A percentile compares a stretch with the other conserved stretches of the same genome.
Evolutionary conservation across 208 protist species (phyloP).

Genomic region (Wallacemonas sp.): DNA sequence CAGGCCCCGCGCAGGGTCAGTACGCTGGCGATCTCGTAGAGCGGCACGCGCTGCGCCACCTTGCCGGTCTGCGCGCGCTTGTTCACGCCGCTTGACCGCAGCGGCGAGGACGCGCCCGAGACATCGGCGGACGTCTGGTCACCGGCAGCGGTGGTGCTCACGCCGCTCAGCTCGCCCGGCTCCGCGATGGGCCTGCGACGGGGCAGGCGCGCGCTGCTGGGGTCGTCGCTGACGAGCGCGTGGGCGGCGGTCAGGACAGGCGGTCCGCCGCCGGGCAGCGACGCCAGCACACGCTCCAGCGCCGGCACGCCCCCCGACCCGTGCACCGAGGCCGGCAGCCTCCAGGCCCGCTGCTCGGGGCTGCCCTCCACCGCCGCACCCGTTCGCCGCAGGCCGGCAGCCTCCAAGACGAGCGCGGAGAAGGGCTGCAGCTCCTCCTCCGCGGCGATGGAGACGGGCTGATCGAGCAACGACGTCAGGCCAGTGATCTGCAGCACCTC

Average conservation of each 20-base stretch:
- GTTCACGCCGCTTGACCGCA: constrained; percentile 3
- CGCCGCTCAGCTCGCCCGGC: not conserved
- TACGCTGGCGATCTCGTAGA: constrained; percentile 36
- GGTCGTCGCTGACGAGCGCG: not conserved
- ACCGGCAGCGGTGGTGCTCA: too few species aligned
- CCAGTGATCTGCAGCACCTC: constrained; percentile 48
- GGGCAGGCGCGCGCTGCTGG: not conserved
- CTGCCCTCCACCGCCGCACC: too few species aligned
- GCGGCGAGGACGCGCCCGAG: constrained; percentile 1
- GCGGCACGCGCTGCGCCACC: constrained; percentile 17
- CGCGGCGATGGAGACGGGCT: constrained; percentile 23
- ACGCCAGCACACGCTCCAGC: constrained; percentile 15
- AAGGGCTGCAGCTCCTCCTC: constrained; percentile 28
- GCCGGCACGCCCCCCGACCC: not conserved
- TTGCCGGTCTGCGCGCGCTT: constrained; percentile 24
- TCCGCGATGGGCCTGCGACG: not conserved
- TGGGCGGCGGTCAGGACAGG: not conserved
- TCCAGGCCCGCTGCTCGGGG: not conserved
- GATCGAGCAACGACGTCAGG: constrained; percentile 30
- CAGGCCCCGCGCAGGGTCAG: constrained; percentile 35
- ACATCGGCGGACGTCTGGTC: not conserved
- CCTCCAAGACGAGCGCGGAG: constrained; percentile 18
- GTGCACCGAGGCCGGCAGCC: not conserved
- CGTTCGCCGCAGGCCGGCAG: too few species aligned
- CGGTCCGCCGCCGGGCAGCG: constrained; percentile 1